Evolutionary conservation across 2,329 filamentous ascomycete species (phyloP).

Genomic region (Fusarium staphyleae): DNA sequence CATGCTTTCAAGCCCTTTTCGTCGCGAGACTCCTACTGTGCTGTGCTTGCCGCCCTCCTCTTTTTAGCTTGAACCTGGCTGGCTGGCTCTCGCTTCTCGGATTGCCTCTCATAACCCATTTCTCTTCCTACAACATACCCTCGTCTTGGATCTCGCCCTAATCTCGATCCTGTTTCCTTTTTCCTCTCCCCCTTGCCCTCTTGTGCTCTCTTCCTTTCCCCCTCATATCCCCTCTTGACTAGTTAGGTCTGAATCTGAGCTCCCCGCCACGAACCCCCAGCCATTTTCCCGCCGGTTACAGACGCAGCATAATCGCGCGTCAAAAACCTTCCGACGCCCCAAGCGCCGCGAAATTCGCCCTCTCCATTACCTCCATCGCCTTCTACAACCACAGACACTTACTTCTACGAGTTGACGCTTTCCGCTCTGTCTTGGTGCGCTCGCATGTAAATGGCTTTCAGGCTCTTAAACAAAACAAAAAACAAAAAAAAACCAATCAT

Average conservation of each 20-base stretch:
- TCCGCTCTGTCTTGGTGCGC: constrained; percentile 11
- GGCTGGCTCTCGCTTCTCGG: constrained; percentile 31
- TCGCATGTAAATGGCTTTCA: constrained; percentile 21
- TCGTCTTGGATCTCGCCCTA: constrained; percentile 35
- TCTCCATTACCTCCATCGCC: constrained; percentile 30
- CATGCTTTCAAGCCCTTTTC: constrained; percentile 30
- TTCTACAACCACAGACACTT: constrained; percentile 25
- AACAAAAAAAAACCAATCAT: too few species aligned
- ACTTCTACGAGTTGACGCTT: constrained; percentile 16
- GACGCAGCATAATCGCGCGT: constrained; percentile 45
- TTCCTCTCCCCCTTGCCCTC: constrained; percentile 10
- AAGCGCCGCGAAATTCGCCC: constrained; percentile 40
- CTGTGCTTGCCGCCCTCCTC: constrained; percentile 37
- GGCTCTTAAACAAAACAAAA: constrained; percentile 13
- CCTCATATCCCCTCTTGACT: constrained; percentile 19
- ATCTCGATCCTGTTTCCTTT: constrained; percentile 33
- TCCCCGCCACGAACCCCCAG: constrained; percentile 39
- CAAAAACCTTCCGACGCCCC: constrained; percentile 42
- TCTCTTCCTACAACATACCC: constrained; percentile 30
- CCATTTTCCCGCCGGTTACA: constrained; percentile 37
- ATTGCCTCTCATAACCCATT: constrained; percentile 9
- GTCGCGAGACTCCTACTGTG: constrained; percentile 15
- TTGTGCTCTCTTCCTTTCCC: constrained; percentile 11
- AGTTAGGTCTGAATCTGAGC: constrained; percentile 38
- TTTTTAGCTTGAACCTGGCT: constrained; percentile 35